These are phyloP conservation scores for Kurtzmaniella quercitrusa DNA, from an alignment of 1,139 yeast genomes.

Conservation along the genomic window DNA sequence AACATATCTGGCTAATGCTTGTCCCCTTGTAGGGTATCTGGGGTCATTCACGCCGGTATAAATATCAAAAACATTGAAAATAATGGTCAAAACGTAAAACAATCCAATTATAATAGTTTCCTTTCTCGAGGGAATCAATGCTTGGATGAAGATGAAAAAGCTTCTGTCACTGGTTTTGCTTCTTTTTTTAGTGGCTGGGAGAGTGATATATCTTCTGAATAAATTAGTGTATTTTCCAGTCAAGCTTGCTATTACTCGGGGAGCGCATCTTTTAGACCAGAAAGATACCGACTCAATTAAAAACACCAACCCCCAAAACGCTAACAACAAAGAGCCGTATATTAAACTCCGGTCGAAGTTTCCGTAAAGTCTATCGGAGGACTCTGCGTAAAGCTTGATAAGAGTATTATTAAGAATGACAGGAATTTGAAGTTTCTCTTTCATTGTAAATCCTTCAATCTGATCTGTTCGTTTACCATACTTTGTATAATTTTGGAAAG, in stretches of 20 bases:
- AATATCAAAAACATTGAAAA: conserved; percentile 11
- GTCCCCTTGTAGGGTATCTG: conserved; percentile 8
- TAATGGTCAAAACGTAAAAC: conserved; percentile 9
- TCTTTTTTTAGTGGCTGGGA: conserved; percentile 26
- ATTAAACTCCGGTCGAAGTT: conserved; percentile 37
- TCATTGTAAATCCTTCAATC: conserved; percentile 18
- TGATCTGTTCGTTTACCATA: conserved; percentile 17
- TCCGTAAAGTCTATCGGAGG: conserved; percentile 10
- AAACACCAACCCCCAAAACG: conserved; percentile 46
- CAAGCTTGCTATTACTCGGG: conserved; percentile 17
- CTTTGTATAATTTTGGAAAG: conserved; percentile 15
- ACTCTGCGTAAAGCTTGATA: conserved; percentile 12
- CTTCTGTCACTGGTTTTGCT: conserved; percentile 21
- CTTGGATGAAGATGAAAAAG: conserved; percentile 17
- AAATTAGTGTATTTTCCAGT: conserved; percentile 21
- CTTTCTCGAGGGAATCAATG: conserved; percentile 25
- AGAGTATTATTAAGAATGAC: conserved; percentile 15
- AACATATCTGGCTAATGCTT: conserved; percentile 13
- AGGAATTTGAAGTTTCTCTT: conserved; percentile 19
- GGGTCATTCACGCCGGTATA: conserved; percentile 14
- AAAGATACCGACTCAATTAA: conserved; percentile 37
- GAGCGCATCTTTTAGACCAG: conserved; percentile 32
- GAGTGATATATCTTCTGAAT: conserved; percentile 25
- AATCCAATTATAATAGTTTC: conserved; percentile 21
- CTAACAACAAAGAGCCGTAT: conserved; percentile 46